A percentile compares a stretch with the other conserved stretches of the same genome.
Conservation (phyloP, 192 early-diverging fungal genomes). For the Mortierella hygrophila region DNA sequence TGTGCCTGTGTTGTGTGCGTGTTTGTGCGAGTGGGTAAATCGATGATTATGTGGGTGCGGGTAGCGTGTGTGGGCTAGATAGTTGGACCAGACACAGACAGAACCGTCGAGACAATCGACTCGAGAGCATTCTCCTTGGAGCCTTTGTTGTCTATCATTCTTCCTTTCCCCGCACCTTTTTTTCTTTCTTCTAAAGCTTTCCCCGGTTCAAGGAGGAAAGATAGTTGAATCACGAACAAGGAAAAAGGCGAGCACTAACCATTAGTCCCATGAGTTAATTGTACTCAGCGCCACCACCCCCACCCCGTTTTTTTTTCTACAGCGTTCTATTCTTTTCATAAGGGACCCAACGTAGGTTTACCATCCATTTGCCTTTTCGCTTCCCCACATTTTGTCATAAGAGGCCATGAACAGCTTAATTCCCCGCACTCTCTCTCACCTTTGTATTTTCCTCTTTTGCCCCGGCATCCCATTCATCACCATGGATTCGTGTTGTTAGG, state of each 20-base stretch:
- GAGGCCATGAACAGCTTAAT: not conserved
- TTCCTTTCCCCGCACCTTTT: slow-evolving; percentile 7
- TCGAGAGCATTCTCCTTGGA: not conserved
- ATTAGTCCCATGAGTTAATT: not conserved
- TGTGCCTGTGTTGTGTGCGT: not conserved
- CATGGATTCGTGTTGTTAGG: slow-evolving; percentile 1
- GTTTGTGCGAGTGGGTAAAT: no score
- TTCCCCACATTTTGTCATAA: not conserved
- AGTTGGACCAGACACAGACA: not conserved
- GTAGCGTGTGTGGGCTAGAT: not conserved
- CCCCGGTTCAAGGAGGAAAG: not conserved
- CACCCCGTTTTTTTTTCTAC: not conserved
- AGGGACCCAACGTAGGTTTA: not conserved
- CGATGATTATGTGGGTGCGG: not conserved
- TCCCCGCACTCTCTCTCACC: not conserved
- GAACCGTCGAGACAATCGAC: not conserved
- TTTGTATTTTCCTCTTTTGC: not conserved
- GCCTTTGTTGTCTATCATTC: not conserved
- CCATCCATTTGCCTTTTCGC: not conserved
- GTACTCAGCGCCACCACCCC: not conserved
- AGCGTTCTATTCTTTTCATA: not conserved
- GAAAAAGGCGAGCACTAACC: not conserved
- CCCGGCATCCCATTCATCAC: not conserved
- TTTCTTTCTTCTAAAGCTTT: not conserved
- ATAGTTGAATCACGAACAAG: not conserved